These are phyloP conservation scores for Dacryopinax primogenitus DNA, from an alignment of 768 basidiomycete genomes.

Conservation along the genomic window DNA sequence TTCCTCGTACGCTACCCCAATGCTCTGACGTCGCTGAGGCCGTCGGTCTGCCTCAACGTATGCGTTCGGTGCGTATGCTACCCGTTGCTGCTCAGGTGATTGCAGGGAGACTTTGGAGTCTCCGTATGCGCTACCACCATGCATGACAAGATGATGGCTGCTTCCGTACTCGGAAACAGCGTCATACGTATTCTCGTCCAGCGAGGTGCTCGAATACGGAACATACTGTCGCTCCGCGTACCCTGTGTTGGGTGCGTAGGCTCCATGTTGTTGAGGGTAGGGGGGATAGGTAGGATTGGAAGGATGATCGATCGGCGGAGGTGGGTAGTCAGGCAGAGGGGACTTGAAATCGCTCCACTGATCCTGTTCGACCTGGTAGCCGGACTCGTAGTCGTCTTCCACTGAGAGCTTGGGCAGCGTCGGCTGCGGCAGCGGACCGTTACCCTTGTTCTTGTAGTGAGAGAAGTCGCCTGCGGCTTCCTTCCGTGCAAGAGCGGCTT, in stretches of 20 bases:
- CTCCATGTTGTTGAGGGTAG: background rate
- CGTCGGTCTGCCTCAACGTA: background rate
- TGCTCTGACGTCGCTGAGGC: background rate
- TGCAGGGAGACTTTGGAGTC: background rate
- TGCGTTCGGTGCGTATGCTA: background rate
- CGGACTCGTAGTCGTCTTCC: constrained; percentile 47
- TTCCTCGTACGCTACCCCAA: background rate
- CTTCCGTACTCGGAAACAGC: constrained; percentile 58
- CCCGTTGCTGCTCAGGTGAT: background rate
- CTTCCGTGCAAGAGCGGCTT: constrained; percentile 71
- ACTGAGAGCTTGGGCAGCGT: constrained; percentile 87
- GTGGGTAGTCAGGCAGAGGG: background rate
- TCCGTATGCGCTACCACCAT: background rate
- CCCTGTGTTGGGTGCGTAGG: background rate
- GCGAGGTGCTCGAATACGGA: constrained; percentile 43
- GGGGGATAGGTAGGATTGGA: background rate
- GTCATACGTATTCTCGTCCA: constrained; percentile 39
- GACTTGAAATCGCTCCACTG: background rate
- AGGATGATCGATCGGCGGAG: background rate
- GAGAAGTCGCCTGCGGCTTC: constrained; percentile 85
- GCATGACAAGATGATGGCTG: constrained; percentile 37
- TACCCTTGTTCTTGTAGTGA: constrained; percentile 87
- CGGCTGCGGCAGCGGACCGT: constrained; percentile 80
- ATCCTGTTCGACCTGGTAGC: background rate
- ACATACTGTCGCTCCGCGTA: constrained; percentile 35